phyloP scores from a whole-genome alignment of 768 basidiomycete genomes.

The Cystofilobasidium macerans region DNA sequence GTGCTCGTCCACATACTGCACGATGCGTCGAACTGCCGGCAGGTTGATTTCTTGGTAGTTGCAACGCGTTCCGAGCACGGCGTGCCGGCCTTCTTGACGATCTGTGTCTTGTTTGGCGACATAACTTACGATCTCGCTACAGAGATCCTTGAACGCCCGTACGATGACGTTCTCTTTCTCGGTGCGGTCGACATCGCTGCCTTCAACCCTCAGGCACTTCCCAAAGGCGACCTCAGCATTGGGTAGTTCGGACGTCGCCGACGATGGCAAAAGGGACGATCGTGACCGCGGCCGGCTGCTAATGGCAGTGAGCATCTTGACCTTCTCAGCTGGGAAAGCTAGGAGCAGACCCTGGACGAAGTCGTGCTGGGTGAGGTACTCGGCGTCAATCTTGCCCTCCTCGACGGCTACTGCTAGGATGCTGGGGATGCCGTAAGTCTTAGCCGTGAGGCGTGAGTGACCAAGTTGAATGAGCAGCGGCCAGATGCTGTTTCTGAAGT shows the following conservation, averaged over 20 bases:
- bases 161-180: too few relatives aligned
- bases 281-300: too few relatives aligned
- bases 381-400: neutral
- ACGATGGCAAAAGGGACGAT: neutral
- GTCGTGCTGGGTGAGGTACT: neutral
- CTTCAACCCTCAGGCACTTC: neutral
- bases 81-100: too few relatives aligned
- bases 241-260: neutral
- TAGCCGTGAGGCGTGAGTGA: neutral
- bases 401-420: neutral
- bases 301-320: neutral
- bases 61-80: too few relatives aligned
- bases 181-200: too few relatives aligned
- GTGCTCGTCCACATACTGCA: neutral
- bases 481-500: neutral
- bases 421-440: neutral
- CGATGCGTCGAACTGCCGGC: too few relatives aligned
- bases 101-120: too few relatives aligned
- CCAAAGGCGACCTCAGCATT: neutral
- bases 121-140: too few relatives aligned
- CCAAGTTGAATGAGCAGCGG: neutral
- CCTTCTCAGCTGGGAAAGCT: neutral
- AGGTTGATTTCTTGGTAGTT: too few relatives aligned
- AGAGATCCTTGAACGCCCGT: too few relatives aligned
- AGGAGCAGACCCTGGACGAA: neutral